phyloP scores from a whole-genome alignment of 257 asterid species.

The Knoxia roxburghii region DNA sequence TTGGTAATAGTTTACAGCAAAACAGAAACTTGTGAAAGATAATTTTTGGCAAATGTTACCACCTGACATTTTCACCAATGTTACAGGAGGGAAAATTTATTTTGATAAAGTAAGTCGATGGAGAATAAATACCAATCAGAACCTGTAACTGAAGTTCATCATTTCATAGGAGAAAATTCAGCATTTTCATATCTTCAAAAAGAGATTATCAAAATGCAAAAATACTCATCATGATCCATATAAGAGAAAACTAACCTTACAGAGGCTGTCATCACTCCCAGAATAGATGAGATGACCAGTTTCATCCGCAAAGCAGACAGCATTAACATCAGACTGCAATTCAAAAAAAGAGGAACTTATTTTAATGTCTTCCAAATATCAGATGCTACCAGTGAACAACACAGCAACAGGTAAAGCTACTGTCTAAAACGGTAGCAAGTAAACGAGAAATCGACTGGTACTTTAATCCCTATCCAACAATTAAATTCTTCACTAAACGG shows the following conservation, averaged over 20 bases:
- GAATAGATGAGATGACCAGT: constrained; percentile 86
- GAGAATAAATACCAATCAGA: neutral
- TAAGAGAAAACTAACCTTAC: constrained; percentile 57
- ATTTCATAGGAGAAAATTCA: neutral
- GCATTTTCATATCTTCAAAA: neutral
- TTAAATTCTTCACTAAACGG: neutral
- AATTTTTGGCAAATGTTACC: neutral
- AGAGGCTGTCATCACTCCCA: constrained; percentile 93
- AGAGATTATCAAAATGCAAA: neutral
- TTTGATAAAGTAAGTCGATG: neutral
- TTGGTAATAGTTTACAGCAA: neutral
- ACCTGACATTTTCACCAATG: neutral
- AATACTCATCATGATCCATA: neutral
- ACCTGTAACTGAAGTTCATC: neutral
- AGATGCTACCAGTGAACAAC: neutral
- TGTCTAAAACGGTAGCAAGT: neutral
- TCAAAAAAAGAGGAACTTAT: neutral
- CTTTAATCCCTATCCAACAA: neutral
- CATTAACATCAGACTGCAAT: constrained; percentile 91
- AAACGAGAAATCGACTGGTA: neutral
- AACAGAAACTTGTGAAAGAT: neutral
- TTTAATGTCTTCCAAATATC: neutral
- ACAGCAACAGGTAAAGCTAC: too few relatives aligned
- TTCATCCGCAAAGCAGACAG: constrained; percentile 97
- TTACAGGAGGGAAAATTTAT: neutral